Conservation (phyloP, 192 early-diverging fungal genomes). For the Radiomyces spectabilis region DNA sequence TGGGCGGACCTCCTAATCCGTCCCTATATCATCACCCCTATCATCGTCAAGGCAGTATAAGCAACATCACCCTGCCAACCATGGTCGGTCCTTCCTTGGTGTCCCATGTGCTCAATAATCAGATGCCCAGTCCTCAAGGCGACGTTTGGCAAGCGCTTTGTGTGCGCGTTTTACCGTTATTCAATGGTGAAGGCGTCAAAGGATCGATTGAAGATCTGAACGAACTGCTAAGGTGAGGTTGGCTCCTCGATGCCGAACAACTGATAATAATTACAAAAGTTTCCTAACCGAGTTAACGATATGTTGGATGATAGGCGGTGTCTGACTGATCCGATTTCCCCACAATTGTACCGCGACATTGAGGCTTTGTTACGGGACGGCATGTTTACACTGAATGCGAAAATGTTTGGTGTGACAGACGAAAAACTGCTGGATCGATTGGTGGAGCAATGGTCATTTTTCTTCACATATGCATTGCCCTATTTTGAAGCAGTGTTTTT, state of each 20-base stretch:
- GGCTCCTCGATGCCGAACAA: too few species aligned
- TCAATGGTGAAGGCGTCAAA: constrained; percentile 77
- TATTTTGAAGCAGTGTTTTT: constrained; percentile 84
- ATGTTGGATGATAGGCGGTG: constrained; percentile 24
- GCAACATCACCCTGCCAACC: constrained; percentile 7
- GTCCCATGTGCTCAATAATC: background rate
- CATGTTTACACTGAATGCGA: constrained; percentile 58
- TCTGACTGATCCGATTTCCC: constrained; percentile 28
- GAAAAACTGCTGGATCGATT: constrained; percentile 60
- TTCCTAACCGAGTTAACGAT: background rate
- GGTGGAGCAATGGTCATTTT: constrained; percentile 74
- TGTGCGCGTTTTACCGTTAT: constrained; percentile 71
- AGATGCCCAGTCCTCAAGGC: constrained; percentile 10
- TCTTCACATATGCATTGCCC: constrained; percentile 75
- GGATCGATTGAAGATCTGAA: constrained; percentile 81
- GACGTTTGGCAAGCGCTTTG: constrained; percentile 72
- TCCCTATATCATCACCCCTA: constrained; percentile 4
- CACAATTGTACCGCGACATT: constrained; percentile 44
- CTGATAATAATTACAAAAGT: background rate
- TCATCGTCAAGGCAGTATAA: constrained; percentile 21
- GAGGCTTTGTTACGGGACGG: constrained; percentile 52
- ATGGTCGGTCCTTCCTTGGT: background rate
- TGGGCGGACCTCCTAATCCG: constrained; percentile 2
- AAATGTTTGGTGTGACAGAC: constrained; percentile 55
- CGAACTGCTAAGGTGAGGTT: constrained; percentile 59